Evolutionary conservation across 805 yeast genomes (phyloP), one percentile per base, ranked within the genome.

Genomic region (Sugiyamaella smithiae): DNA sequence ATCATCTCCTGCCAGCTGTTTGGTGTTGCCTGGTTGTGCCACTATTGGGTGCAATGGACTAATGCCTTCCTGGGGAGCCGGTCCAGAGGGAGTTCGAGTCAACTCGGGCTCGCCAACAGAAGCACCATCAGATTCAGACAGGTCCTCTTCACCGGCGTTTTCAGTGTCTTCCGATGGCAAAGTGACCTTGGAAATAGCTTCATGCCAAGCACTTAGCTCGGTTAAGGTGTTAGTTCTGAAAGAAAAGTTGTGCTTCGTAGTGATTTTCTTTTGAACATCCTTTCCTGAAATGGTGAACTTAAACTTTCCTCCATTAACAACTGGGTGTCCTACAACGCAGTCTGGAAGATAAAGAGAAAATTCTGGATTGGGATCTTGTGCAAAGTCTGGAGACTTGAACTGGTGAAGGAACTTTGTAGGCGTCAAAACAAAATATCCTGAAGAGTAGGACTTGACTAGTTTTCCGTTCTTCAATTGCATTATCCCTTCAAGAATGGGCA

Each of bases 161-260:
- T 35, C 38, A 6, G 22, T 19, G 16, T 14, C 20, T 14, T 4
- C 22, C 12, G 38, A 14, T 16, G 38, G 22, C 19, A 12, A 16
- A 35, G 38, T 20, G 9, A 35, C 38, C 22, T 19, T 35, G 19
- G 22, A 14, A 19, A 35, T 19, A 17, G 71, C 76, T 20, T 64
- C 67, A 59, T 71, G 72, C 82, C 82, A 77, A 5, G 67, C 65
- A 37, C 58, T 57, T 56, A 73, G 63, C 52, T 78, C 82, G 41
- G 68, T 74, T 31, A 67, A 64, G 6, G 77, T 68, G 28, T 67
- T 56, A 5, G 81, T 70, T 58, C 71, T 70, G 57, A 77, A 74
- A 7, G 63, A 55, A 52, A 62, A 67, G 32, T 68, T 66, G 40
- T 60, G 62, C 62, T 67, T 68, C 22, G 63, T 52, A 9, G 67